These are phyloP conservation scores for Withania somnifera DNA, from an alignment of 305 asterid species.

Conservation along the genomic window DNA sequence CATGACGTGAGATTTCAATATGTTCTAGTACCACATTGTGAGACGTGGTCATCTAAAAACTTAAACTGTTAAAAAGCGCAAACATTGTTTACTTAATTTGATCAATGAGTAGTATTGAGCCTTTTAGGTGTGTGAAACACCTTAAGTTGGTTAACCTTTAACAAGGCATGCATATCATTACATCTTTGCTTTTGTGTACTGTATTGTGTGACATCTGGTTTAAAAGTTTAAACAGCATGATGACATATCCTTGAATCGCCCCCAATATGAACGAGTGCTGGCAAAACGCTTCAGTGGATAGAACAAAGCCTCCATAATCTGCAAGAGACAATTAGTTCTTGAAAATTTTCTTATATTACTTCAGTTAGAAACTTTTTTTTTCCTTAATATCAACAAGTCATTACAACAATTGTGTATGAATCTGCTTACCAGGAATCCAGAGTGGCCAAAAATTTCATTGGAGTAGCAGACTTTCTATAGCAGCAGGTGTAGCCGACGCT, in stretches of 20 bases:
- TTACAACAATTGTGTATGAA: background rate
- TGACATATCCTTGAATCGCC: background rate
- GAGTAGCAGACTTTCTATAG: conserved; percentile 43
- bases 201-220: background rate
- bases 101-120: background rate
- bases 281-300: background rate
- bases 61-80: background rate
- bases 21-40: background rate
- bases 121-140: background rate
- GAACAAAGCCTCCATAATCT: background rate
- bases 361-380: background rate
- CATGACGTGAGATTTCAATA: background rate
- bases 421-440: conserved; percentile 21
- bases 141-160: background rate
- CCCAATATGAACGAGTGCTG: background rate
- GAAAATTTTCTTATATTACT: background rate
- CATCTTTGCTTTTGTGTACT: background rate
- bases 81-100: background rate
- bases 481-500: conserved; percentile 40
- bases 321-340: background rate
- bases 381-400: background rate
- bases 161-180: background rate
- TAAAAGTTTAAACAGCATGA: background rate
- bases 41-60: background rate
- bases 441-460: conserved; percentile 33